Evolutionary conservation across 306 rosid genomes (phyloP).

Genomic region (Delonix regia): DNA sequence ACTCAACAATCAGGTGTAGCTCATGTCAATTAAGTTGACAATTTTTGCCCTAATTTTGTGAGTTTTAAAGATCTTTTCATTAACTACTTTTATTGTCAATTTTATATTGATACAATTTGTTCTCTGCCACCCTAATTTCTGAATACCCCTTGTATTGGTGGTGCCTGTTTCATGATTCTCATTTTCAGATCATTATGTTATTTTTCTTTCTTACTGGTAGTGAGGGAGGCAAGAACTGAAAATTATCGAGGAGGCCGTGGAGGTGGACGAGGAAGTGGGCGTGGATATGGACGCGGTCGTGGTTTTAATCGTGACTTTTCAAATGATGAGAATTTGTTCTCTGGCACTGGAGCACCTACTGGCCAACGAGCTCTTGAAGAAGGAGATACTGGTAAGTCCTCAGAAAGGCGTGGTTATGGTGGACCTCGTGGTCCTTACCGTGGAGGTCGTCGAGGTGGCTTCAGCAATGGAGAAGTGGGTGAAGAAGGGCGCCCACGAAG

Average conservation of each 20-base stretch:
- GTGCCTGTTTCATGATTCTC: background rate
- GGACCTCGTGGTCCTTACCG: conserved; percentile 72
- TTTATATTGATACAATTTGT: background rate
- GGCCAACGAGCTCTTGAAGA: conserved; percentile 63
- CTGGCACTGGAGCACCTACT: conserved; percentile 41
- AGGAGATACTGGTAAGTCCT: conserved; percentile 57
- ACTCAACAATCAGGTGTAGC: background rate
- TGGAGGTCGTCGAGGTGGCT: conserved; percentile 85
- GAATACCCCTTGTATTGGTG: background rate
- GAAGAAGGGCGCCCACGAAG: conserved; percentile 81
- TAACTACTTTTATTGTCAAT: background rate
- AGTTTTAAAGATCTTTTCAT: background rate
- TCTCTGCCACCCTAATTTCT: background rate
- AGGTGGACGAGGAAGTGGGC: conserved; percentile 60
- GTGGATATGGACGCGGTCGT: conserved; percentile 58
- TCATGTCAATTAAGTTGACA: background rate
- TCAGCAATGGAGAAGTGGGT: conserved; percentile 68
- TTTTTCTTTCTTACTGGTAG: conserved; percentile 40
- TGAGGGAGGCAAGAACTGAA: conserved; percentile 80
- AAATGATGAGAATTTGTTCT: conserved; percentile 55
- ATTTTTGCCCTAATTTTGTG: background rate
- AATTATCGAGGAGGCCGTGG: conserved; percentile 76
- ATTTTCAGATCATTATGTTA: background rate
- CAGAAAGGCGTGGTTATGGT: conserved; percentile 71
- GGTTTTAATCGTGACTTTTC: conserved; percentile 48